These are phyloP conservation scores for Plasmodium reichenowi DNA, from an alignment of 169 alveolate genomes.

Conservation along the genomic window DNA sequence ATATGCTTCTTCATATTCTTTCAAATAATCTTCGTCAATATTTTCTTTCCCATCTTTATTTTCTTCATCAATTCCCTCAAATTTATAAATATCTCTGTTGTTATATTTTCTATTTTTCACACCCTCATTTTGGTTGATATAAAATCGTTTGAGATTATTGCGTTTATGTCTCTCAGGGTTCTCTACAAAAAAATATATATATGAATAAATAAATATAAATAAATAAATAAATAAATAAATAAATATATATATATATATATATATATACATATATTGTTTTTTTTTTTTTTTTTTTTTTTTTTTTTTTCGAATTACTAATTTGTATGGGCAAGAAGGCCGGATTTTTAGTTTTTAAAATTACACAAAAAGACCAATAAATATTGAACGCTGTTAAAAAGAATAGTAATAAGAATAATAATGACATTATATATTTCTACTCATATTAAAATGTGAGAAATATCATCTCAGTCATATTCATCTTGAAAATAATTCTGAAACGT, in stretches of 20 bases:
- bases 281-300: not conserved
- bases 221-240: not conserved
- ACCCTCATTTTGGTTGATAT: constrained; percentile 13
- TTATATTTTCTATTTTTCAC: not conserved
- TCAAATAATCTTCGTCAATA: constrained; percentile 13
- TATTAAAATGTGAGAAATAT: not conserved
- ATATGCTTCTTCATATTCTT: constrained; percentile 10
- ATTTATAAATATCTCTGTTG: constrained; percentile 29
- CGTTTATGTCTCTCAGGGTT: constrained; percentile 6
- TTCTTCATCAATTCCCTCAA: constrained; percentile 15
- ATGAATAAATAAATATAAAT: not conserved
- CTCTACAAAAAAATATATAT: constrained; percentile 25
- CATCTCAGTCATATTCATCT: constrained; percentile 32
- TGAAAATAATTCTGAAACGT: not conserved
- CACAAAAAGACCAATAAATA: constrained; percentile 20
- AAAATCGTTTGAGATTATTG: constrained; percentile 16
- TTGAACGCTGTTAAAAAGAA: constrained; percentile 8
- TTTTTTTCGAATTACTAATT: not conserved
- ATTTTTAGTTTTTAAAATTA: constrained; percentile 31
- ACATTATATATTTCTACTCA: constrained; percentile 53
- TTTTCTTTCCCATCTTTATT: constrained; percentile 3
- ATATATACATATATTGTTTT: too few relatives aligned
- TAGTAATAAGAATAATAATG: constrained; percentile 27
- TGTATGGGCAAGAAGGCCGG: constrained; percentile 62
- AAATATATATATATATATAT: not conserved